phyloP scores from a whole-genome alignment of 179 eudicot species.

The Actinidia arguta region DNA sequence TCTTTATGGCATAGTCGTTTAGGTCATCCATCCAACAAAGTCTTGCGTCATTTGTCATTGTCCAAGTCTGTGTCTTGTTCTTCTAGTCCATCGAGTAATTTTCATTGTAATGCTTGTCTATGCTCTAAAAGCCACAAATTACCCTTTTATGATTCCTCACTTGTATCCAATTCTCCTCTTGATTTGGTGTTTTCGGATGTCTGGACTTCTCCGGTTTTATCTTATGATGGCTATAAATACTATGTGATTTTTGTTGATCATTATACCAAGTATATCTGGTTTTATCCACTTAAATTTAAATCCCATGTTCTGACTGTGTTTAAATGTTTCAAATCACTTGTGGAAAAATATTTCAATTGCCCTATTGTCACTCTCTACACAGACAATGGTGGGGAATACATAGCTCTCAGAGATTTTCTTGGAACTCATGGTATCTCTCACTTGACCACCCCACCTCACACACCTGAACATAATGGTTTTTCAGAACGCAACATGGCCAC shows the following conservation, averaged over 20 bases:
- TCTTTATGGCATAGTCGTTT: too few relatives aligned
- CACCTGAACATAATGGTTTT: background rate
- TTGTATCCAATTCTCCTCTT: too few relatives aligned
- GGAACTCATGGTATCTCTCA: background rate
- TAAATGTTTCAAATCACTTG: background rate
- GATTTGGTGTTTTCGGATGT: too few relatives aligned
- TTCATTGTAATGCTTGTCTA: too few relatives aligned
- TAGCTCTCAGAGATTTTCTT: too few relatives aligned
- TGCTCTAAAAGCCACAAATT: too few relatives aligned
- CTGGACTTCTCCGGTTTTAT: background rate
- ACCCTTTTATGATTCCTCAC: too few relatives aligned
- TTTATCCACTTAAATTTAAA: background rate
- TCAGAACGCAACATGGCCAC: background rate
- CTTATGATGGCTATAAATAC: background rate
- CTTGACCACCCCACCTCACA: background rate
- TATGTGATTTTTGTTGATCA: slow-evolving; percentile 14
- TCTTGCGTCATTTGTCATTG: too few relatives aligned
- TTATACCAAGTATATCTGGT: background rate
- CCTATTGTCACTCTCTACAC: background rate
- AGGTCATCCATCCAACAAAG: too few relatives aligned
- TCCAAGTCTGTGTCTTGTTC: too few relatives aligned
- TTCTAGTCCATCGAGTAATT: too few relatives aligned
- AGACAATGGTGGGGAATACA: background rate
- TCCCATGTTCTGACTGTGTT: background rate
- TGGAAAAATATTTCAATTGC: background rate